Percentiles rank a stretch among this genome's conserved stretches.
phyloP scores from a whole-genome alignment of 2,329 filamentous ascomycete genomes.

The Dryadomyces quercus-mongolicae region DNA sequence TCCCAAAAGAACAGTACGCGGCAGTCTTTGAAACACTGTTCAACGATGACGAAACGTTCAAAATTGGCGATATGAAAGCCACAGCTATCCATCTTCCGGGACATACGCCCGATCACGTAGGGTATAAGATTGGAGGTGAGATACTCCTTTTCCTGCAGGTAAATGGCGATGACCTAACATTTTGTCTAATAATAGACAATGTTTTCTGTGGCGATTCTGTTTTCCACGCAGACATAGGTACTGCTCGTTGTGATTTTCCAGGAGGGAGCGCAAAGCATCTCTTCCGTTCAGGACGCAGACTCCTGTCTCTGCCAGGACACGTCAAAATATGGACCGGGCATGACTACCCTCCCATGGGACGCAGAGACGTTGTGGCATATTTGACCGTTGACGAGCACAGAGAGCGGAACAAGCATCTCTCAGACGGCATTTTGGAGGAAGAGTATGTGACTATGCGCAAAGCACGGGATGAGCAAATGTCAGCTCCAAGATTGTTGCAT shows the following conservation, averaged over 20 bases:
- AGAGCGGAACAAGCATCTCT: conserved; percentile 35
- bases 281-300: conserved; percentile 27
- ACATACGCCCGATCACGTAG: conserved; percentile 48
- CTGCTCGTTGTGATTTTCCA: conserved; percentile 42
- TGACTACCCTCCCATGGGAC: conserved; percentile 33
- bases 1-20: conserved; percentile 28
- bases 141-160: background rate
- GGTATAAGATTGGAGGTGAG: conserved; percentile 40
- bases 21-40: conserved; percentile 40
- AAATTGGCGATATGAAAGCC: conserved; percentile 32
- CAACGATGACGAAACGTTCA: conserved; percentile 39
- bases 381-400: conserved; percentile 34
- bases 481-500: conserved; percentile 34
- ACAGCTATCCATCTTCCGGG: conserved; percentile 43
- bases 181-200: conserved; percentile 15
- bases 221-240: conserved; percentile 39
- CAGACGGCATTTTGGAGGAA: conserved; percentile 24
- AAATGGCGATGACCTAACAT: background rate
- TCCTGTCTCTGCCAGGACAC: conserved; percentile 29
- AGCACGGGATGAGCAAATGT: conserved; percentile 29
- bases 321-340: conserved; percentile 41
- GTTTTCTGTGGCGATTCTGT: conserved; percentile 42
- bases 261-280: conserved; percentile 32
- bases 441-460: conserved; percentile 31
- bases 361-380: conserved; percentile 23